Percentiles rank a stretch among this genome's conserved stretches.
Conservation (phyloP, 768 basidiomycete species). For the Leccinum fibrillosum region DNA sequence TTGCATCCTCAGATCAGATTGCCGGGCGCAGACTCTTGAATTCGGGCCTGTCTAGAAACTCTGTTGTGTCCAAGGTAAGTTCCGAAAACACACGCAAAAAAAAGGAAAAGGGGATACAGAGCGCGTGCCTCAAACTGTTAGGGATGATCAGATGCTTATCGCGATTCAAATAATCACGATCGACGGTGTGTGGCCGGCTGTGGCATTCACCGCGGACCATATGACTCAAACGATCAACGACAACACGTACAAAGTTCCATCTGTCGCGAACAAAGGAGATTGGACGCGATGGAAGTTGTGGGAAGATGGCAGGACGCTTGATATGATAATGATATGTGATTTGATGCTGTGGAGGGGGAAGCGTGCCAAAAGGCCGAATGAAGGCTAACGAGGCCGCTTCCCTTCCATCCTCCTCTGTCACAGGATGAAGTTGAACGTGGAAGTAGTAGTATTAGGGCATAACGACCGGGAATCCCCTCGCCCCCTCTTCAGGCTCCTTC, state of each 20-base stretch:
- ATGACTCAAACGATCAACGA: not conserved
- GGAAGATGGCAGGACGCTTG: not conserved
- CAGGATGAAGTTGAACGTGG: conserved; percentile 6
- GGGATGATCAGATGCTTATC: conserved; percentile 5
- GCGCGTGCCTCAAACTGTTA: conserved; percentile 22
- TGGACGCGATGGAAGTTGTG: conserved; percentile 37
- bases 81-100: not conserved
- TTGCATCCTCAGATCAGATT: conserved; percentile 13
- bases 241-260: conserved; percentile 36
- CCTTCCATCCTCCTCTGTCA: not conserved
- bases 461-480: conserved; percentile 10
- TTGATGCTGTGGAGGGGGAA: not conserved
- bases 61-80: not conserved
- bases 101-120: not conserved
- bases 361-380: not conserved
- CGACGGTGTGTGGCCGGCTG: conserved; percentile 16
- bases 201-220: not conserved
- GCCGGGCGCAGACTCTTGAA: conserved; percentile 9
- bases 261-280: conserved; percentile 42
- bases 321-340: not conserved
- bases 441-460: conserved; percentile 10
- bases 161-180: conserved; percentile 21
- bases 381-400: not conserved
- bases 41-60: not conserved
- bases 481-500: not conserved